phyloP scores from a whole-genome alignment of 2,329 filamentous ascomycete species.

The Verticillium zaregamsianum region DNA sequence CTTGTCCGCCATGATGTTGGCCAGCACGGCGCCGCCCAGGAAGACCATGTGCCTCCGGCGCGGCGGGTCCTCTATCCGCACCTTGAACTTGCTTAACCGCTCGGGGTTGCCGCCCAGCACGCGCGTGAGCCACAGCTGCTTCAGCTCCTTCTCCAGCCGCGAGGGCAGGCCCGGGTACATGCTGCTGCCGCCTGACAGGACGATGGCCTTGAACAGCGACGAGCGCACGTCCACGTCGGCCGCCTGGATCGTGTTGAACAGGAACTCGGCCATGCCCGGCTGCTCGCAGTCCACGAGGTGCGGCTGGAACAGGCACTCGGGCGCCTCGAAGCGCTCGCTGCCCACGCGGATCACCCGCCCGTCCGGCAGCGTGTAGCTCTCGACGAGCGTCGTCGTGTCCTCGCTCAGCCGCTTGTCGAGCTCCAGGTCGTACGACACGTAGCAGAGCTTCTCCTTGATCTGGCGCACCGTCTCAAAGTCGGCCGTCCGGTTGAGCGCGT shows the following conservation, averaged over 20 bases:
- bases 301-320: constrained; percentile 97
- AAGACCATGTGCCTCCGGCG: constrained; percentile 99
- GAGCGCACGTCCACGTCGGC: constrained; percentile 93
- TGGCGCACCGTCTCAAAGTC: constrained; percentile 98
- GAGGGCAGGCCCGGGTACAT: constrained; percentile 98
- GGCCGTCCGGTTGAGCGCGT: constrained; percentile 94
- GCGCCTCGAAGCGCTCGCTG: constrained; percentile 95
- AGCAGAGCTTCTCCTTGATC: constrained; percentile 99
- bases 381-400: constrained; percentile 94
- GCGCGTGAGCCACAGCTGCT: constrained; percentile 95
- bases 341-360: constrained; percentile 94
- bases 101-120: constrained; percentile 90
- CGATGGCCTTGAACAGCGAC: constrained; percentile 94
- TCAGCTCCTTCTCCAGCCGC: constrained; percentile 94
- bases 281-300: constrained; percentile 97
- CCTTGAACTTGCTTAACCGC: constrained; percentile 97
- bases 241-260: constrained; percentile 97
- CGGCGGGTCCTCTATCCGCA: constrained; percentile 96
- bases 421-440: constrained; percentile 96
- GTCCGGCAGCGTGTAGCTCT: constrained; percentile 95
- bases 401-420: constrained; percentile 94
- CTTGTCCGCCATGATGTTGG: constrained; percentile 99
- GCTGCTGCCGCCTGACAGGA: constrained; percentile 92
- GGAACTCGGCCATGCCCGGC: constrained; percentile 90
- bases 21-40: constrained; percentile 89